Base-by-base conservation (phyloP, 768 basidiomycete genomes). In the Chalciporus sphaerocephalus region DNA sequence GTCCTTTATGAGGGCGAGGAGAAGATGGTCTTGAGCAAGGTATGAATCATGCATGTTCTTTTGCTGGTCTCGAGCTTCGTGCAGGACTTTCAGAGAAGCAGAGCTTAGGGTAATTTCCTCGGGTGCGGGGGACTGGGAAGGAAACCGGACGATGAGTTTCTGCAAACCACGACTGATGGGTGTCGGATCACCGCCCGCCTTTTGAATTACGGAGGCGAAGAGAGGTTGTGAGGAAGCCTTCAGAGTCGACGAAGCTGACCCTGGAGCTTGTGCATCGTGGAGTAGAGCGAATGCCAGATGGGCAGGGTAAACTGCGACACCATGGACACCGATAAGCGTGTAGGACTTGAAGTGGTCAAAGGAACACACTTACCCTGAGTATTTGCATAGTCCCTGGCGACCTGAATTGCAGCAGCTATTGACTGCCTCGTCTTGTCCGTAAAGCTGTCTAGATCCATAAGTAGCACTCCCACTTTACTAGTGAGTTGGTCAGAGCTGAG, bases 1-100 rank as follows among this genome's bases (percentile, higher is more conserved):
- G 47, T 93, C 89, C 52, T 89, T 83, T 54, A 92, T 58, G 40
- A 97, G 79, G 0, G 90, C 92, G 20, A 92, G 81, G 21, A 97
- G 74, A 39, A 98, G 67, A 61, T 96, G 93, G 51, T 97, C 92
- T 64, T 94, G 88, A 0, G 93, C 92, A 47, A 98, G 85, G 65
- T 90, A 96, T 2, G 85, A 85, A 64, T 94, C 92, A 59, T 87
- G 85, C 84, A 86, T 87, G 5, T 73, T 85, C 72, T 90, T 92
- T 60, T 87, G 86, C 20, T 88, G 67, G 11, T 71, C 76, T 50
- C 87, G 83, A 0, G 92, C 91, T 50, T 87, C 85, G 10, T 81
- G 78, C 24, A 95, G 67, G 34, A 91, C 75, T 57, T 83, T 80
- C 47, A 77, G 57, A 5, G 77, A 58, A 8, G 78, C 68, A 2